These are phyloP conservation scores for Ganoderma sinense DNA, from an alignment of 1,284 basidiomycete species.

Conservation along the genomic window DNA sequence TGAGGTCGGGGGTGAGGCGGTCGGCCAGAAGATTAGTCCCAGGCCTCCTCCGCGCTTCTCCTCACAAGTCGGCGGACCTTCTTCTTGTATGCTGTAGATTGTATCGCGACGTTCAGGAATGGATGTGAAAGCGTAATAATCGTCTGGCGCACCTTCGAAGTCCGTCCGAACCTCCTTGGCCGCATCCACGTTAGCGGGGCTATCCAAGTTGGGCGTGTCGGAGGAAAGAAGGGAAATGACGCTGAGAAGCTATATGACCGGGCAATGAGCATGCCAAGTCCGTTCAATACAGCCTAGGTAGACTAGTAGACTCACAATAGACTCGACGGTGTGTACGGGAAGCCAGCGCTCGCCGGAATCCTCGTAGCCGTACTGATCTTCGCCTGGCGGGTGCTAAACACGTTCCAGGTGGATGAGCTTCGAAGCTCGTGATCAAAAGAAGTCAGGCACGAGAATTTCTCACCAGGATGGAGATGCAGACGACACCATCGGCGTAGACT, in stretches of 20 bases:
- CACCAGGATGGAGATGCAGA: constrained; percentile 97
- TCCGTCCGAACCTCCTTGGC: constrained; percentile 90
- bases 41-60: constrained; percentile 87
- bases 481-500: constrained; percentile 92
- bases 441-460: constrained; percentile 37
- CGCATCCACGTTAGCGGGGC: constrained; percentile 97
- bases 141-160: constrained; percentile 58
- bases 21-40: constrained; percentile 53
- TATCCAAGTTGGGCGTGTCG: constrained; percentile 92
- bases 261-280: neutral
- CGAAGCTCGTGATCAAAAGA: neutral
- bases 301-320: constrained; percentile 78
- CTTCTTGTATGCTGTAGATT: constrained; percentile 81
- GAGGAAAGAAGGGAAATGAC: constrained; percentile 96
- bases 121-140: neutral
- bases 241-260: constrained; percentile 79
- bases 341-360: constrained; percentile 98
- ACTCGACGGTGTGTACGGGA: constrained; percentile 96
- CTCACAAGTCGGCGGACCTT: constrained; percentile 89
- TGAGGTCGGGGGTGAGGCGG: neutral
- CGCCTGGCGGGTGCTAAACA: constrained; percentile 89
- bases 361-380: constrained; percentile 98
- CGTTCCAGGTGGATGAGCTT: neutral
- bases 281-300: constrained; percentile 13
- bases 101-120: neutral